Evolutionary conservation across 495 filamentous ascomycete species (phyloP).

Genomic region (Penicillium manginii): DNA sequence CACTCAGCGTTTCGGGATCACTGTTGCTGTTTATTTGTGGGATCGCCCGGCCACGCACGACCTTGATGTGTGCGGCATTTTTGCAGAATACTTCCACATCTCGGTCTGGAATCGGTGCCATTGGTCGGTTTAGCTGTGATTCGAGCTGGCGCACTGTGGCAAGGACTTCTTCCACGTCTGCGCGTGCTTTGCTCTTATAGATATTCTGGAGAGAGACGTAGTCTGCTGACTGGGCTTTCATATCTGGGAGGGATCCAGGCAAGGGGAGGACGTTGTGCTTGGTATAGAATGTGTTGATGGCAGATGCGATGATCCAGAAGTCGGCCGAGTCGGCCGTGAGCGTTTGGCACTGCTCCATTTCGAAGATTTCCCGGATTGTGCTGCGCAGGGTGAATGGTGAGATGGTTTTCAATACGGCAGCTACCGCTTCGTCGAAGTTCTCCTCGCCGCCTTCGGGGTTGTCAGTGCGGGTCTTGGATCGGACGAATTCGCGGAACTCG

Average conservation of each 20-base stretch:
- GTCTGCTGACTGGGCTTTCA: conserved; percentile 93
- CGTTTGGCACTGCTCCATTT: conserved; percentile 60
- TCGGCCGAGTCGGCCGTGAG: conserved; percentile 46
- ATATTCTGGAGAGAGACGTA: conserved; percentile 92
- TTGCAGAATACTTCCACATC: conserved; percentile 96
- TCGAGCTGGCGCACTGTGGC: conserved; percentile 66
- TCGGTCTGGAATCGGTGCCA: conserved; percentile 61
- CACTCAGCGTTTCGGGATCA: conserved; percentile 35
- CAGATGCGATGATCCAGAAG: conserved; percentile 92
- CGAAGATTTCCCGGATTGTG: conserved; percentile 76
- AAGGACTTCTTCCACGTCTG: conserved; percentile 78
- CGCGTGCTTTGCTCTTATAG: conserved; percentile 86
- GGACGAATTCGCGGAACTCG: conserved; percentile 73
- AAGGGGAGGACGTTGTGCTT: conserved; percentile 75
- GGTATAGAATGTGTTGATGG: conserved; percentile 73
- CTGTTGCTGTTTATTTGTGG: conserved; percentile 41
- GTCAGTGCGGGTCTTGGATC: conserved; percentile 65
- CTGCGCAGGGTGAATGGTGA: conserved; percentile 66
- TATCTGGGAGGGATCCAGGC: conserved; percentile 89
- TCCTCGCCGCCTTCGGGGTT: conserved; percentile 91
- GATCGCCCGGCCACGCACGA: conserved; percentile 69
- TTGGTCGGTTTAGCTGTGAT: conserved; percentile 48
- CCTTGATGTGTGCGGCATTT: conserved; percentile 89
- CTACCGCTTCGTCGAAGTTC: conserved; percentile 93
- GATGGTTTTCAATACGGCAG: conserved; percentile 84